phyloP scores from a whole-genome alignment of 2,329 filamentous ascomycete genomes.

The Fusarium duplospermum region DNA sequence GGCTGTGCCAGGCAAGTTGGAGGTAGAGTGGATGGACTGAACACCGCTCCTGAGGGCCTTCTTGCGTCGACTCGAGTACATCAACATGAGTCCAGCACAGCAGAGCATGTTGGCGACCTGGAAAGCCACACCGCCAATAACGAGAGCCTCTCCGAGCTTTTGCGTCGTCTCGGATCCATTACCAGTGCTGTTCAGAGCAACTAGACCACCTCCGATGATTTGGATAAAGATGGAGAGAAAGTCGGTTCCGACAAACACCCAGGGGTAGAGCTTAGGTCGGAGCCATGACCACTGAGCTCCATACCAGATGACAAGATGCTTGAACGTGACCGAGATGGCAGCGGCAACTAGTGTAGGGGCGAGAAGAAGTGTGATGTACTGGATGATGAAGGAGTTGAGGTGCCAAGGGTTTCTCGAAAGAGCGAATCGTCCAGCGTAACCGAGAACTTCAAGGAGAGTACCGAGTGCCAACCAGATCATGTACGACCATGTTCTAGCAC shows the following conservation, averaged over 20 bases:
- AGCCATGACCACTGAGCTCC: constrained; percentile 54
- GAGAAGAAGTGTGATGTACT: constrained; percentile 55
- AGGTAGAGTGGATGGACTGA: background rate
- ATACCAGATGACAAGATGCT: constrained; percentile 57
- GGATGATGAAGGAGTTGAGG: constrained; percentile 52
- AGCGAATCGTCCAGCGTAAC: constrained; percentile 55
- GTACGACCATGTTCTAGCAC: constrained; percentile 53
- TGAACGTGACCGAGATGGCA: constrained; percentile 59
- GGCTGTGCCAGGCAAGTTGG: background rate
- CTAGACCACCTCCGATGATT: constrained; percentile 31
- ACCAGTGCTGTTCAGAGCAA: constrained; percentile 14
- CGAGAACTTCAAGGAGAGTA: constrained; percentile 53
- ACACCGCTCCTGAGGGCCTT: constrained; percentile 6
- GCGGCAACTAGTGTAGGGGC: constrained; percentile 58
- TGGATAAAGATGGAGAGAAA: constrained; percentile 52
- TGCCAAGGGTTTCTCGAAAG: constrained; percentile 55
- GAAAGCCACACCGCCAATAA: constrained; percentile 42
- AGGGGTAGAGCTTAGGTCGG: constrained; percentile 57
- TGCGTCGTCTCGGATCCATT: constrained; percentile 17
- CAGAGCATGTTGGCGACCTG: constrained; percentile 44
- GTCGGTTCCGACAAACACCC: constrained; percentile 63
- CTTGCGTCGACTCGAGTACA: constrained; percentile 23
- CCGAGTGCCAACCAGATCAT: constrained; percentile 52
- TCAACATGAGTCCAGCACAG: constrained; percentile 32
- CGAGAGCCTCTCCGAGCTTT: constrained; percentile 27